Evolutionary conservation across 306 rosid genomes (phyloP).

Genomic region (Hippophae gyantsensis): DNA sequence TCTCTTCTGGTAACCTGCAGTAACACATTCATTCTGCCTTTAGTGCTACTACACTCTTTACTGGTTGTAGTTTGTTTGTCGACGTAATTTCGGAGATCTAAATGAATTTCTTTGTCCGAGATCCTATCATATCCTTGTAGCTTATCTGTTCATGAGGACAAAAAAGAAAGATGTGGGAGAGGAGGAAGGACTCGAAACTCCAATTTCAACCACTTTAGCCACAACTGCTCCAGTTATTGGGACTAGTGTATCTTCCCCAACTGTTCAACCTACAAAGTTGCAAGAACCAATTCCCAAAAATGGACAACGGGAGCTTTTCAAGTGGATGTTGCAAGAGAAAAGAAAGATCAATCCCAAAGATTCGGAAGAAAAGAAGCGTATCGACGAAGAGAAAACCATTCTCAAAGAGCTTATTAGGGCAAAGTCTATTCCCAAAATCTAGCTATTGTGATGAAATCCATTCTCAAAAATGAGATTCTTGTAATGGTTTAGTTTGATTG

Average conservation of each 20-base stretch:
- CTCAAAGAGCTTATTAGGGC: conserved; percentile 66
- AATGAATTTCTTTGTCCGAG: conserved; percentile 23
- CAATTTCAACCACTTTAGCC: conserved; percentile 34
- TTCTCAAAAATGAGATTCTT: too few relatives aligned
- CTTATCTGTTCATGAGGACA: conserved; percentile 56
- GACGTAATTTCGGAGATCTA: neutral
- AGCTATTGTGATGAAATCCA: neutral
- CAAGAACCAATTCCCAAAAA: conserved; percentile 57
- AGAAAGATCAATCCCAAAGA: conserved; percentile 65
- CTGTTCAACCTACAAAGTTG: conserved; percentile 31
- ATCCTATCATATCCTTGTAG: conserved; percentile 39
- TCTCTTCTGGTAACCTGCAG: too few relatives aligned
- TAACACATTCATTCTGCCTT: too few relatives aligned
- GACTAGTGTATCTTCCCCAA: conserved; percentile 23
- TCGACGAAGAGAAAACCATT: conserved; percentile 84
- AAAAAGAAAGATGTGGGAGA: conserved; percentile 49
- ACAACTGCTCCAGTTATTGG: conserved; percentile 22
- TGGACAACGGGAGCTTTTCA: conserved; percentile 67
- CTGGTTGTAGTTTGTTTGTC: too few relatives aligned
- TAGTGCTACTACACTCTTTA: too few relatives aligned
- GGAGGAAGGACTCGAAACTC: conserved; percentile 30
- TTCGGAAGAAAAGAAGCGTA: conserved; percentile 57
- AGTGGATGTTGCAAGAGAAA: conserved; percentile 92
- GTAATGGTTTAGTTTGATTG: too few relatives aligned
- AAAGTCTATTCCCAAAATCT: conserved; percentile 66